phyloP scores from a whole-genome alignment of 768 basidiomycete genomes.

The Pisolithus tinctorius region DNA sequence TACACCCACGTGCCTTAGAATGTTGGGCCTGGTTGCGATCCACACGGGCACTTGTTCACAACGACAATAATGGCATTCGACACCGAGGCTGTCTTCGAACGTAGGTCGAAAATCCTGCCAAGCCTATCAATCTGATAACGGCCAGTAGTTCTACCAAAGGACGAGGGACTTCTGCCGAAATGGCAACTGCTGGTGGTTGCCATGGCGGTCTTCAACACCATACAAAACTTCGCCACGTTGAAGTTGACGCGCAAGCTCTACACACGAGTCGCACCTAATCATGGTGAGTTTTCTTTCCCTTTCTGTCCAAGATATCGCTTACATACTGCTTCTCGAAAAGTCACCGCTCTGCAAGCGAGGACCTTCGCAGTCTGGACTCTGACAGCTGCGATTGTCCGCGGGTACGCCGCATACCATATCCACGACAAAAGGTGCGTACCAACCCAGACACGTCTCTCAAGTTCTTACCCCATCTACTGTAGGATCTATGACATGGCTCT shows the following conservation, averaged over 20 bases:
- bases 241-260: slow-evolving; percentile 78
- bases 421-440: slow-evolving; percentile 64
- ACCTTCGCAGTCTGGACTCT: slow-evolving; percentile 92
- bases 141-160: slow-evolving; percentile 52
- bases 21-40: not conserved
- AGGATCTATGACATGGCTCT: slow-evolving; percentile 90
- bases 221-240: slow-evolving; percentile 76
- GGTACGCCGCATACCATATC: slow-evolving; percentile 88
- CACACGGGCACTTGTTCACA: not conserved
- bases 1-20: not conserved
- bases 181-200: slow-evolving; percentile 84
- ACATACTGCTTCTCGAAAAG: slow-evolving; percentile 31
- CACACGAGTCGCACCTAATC: slow-evolving; percentile 33
- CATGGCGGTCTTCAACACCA: slow-evolving; percentile 77
- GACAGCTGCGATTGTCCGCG: slow-evolving; percentile 73
- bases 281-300: slow-evolving; percentile 26
- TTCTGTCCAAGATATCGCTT: not conserved
- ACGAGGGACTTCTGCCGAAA: slow-evolving; percentile 67
- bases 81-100: not conserved
- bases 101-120: slow-evolving; percentile 2
- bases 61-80: not conserved
- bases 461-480: slow-evolving; percentile 3
- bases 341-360: slow-evolving; percentile 80
- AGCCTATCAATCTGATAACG: not conserved
- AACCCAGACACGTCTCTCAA: slow-evolving; percentile 3